phyloP scores from a whole-genome alignment of 768 basidiomycete species.

The Lyophyllum semitale region DNA sequence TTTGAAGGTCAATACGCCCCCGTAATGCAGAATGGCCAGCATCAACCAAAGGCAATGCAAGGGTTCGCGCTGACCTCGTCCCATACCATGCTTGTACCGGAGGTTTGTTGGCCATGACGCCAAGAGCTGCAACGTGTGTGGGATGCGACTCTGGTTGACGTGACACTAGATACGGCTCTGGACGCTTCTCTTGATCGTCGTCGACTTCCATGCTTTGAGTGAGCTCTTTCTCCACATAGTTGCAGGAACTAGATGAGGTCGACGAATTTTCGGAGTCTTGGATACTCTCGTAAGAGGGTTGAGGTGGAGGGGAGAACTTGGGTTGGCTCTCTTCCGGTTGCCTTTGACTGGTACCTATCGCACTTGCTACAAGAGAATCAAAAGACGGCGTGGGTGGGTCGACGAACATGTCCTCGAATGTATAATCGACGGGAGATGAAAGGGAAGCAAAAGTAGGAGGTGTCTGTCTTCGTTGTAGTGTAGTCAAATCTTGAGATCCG shows the following conservation, averaged over 20 bases:
- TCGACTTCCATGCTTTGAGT: conserved; percentile 38
- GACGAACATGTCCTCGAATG: background rate
- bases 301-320: background rate
- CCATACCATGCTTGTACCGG: conserved; percentile 32
- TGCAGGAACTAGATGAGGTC: conserved; percentile 38
- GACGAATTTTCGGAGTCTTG: conserved; percentile 20
- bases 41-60: background rate
- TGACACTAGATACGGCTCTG: background rate
- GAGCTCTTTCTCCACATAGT: conserved; percentile 49
- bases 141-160: background rate
- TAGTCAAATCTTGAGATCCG: background rate
- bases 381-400: conserved; percentile 20
- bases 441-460: conserved; percentile 28
- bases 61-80: conserved; percentile 16
- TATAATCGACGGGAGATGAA: conserved; percentile 23
- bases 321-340: background rate
- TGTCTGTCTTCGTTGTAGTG: background rate
- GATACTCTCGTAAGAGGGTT: background rate
- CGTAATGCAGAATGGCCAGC: background rate
- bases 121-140: background rate
- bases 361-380: conserved; percentile 17
- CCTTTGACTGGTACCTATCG: conserved; percentile 6
- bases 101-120: background rate
- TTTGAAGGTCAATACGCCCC: background rate
- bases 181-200: background rate